Base-by-base conservation (phyloP, 1,139 yeast species). In the Hansenula lynferdii region DNA sequence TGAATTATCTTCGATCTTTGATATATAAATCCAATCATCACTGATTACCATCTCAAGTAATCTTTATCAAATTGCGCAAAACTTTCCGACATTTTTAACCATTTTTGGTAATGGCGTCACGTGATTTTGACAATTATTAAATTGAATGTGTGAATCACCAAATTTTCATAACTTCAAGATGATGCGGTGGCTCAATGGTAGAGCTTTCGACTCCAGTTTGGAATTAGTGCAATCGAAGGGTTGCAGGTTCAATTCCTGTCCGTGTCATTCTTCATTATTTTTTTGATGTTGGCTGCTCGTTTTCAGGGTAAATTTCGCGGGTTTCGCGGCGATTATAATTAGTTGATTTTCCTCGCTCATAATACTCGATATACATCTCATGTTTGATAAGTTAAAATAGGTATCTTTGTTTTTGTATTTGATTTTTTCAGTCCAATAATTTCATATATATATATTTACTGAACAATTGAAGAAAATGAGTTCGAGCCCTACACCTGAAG, bases 121-220 rank as follows among this genome's bases (percentile, higher is more conserved):
- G 24, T 20, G 18, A 20, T 15, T n/a, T 14, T 9, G n/a, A n/a
- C n/a, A n/a, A n/a, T n/a, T n/a, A n/a, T n/a, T n/a, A n/a, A n/a
- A n/a, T n/a, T n/a, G n/a, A 14, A 17, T 15, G 12, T 16, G 31
- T n/a, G 7, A 17, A 18, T 10, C 23, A 3, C 4, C n/a, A 28
- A 17, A 5, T 12, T 14, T 12, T 3, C 28, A 20, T 31, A 32
- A 23, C 20, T 23, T 36, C 32, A 47, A 50, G 54, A 48, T 52
- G 86, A 78, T 78, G 87, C 85, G 82, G 85, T 80, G 86, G 87
- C 89, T 81, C 89, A 80, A 81, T 80, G 89, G 89, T 79, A 80
- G 89, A 80, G 87, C 86, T 78, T 80, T 80, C 80, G 89, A 81
- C 80, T 82, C 87, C 87, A 80, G 74, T 31, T 64, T 64, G 63